A percentile compares a stretch with the other conserved stretches of the same genome.
phyloP scores from a whole-genome alignment of 2,329 filamentous ascomycete species.

The Beauveria caledonica region DNA sequence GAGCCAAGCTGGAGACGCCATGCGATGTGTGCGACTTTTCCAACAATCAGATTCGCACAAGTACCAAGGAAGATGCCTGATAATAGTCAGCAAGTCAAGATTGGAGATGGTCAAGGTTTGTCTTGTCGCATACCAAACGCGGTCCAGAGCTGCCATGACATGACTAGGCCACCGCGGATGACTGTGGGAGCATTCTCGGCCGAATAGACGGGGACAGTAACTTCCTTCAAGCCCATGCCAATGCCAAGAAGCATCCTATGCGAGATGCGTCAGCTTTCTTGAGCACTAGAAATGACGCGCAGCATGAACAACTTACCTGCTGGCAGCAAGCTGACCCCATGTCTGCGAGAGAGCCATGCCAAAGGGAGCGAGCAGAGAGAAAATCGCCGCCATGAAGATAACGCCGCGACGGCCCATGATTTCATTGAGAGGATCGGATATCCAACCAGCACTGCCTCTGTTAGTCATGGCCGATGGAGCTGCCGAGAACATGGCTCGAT shows the following conservation, averaged over 20 bases:
- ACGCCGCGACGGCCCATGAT: slow-evolving; percentile 51
- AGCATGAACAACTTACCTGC: slow-evolving; percentile 30
- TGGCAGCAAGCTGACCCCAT: slow-evolving; percentile 50
- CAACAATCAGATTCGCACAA: slow-evolving; percentile 56
- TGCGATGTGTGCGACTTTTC: slow-evolving; percentile 46
- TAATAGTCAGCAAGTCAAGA: background rate
- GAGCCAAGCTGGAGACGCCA: slow-evolving; percentile 59
- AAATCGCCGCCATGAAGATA: slow-evolving; percentile 55
- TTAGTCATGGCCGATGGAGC: slow-evolving; percentile 12
- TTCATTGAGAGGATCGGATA: slow-evolving; percentile 54
- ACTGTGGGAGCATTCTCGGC: slow-evolving; percentile 41
- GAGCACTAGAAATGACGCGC: no score
- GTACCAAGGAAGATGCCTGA: slow-evolving; percentile 57
- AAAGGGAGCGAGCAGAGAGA: slow-evolving; percentile 54
- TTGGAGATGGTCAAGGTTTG: no score
- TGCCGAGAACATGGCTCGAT: background rate
- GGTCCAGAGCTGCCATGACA: slow-evolving; percentile 39
- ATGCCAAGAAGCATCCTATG: slow-evolving; percentile 42
- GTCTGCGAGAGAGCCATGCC: slow-evolving; percentile 50
- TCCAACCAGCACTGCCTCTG: slow-evolving; percentile 44
- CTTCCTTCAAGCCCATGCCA: slow-evolving; percentile 48
- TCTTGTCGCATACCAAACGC: slow-evolving; percentile 32
- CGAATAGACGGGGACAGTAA: slow-evolving; percentile 44
- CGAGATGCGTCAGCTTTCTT: background rate
- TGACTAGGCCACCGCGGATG: slow-evolving; percentile 24